phyloP scores from a whole-genome alignment of 176 grass and related monocot species.

The Lolium perenne region DNA sequence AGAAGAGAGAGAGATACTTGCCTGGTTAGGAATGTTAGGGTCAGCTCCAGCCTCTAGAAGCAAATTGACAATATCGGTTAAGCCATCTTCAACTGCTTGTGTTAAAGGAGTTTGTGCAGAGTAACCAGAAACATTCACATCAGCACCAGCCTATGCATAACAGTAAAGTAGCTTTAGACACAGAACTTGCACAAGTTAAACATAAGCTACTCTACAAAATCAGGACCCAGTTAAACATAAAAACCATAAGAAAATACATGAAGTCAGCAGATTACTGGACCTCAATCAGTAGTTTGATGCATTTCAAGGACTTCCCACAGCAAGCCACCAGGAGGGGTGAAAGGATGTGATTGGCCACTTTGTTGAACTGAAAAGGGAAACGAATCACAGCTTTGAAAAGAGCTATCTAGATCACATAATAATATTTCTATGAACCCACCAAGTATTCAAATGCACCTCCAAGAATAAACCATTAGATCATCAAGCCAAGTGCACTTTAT shows the following conservation, averaged over 20 bases:
- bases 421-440: neutral
- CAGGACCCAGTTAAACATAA: neutral
- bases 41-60: conserved; percentile 54
- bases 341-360: conserved; percentile 18
- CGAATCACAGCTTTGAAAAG: neutral
- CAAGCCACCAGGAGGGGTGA: conserved; percentile 34
- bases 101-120: conserved; percentile 16
- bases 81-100: conserved; percentile 9
- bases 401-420: neutral
- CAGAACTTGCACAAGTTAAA: neutral
- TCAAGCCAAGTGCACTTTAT: neutral
- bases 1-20: neutral
- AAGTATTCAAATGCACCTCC: neutral
- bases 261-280: neutral
- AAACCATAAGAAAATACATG: conserved; percentile 5
- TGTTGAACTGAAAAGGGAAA: conserved; percentile 33
- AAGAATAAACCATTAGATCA: neutral
- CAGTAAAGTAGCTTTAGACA: neutral
- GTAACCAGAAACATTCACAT: conserved; percentile 39
- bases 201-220: neutral
- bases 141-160: conserved; percentile 48
- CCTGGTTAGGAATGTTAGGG: conserved; percentile 41
- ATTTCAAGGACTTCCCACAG: conserved; percentile 22
- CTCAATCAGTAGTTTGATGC: conserved; percentile 34
- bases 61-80: conserved; percentile 37